Base-by-base conservation (phyloP, 2,329 filamentous ascomycete genomes). In the Exutisphaerella laricina region DNA sequence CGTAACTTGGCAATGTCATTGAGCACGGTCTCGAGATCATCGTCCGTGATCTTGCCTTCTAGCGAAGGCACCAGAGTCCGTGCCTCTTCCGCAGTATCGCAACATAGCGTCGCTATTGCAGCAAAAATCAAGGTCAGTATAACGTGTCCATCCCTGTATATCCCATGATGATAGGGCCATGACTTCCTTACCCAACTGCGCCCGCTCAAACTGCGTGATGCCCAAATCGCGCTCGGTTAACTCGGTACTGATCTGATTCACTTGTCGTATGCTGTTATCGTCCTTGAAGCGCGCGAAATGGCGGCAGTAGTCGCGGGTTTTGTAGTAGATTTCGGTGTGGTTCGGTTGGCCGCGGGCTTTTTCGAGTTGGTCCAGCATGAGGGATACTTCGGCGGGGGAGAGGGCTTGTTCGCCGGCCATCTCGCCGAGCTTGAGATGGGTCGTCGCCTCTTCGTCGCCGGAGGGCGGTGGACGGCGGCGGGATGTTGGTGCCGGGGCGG, bases 221-320 rank as follows among this genome's bases (percentile, higher is more conserved):
- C 46, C 45, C 31, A 48, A 36, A 5, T 48, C 52, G 29, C 47
- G 32, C 31, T 45, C 45, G 26, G 57, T 85, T 56, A 98, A 72
- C 63, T 88, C 80, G 18, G 45, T 53, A 20, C 50, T 55, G 39
- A 58, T 58, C 32, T 51, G 52, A 38, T 59, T 76, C 57, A 96
- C 72, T 46, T 87, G 80, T 68, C 94, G 88, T 22, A 97, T 88
- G n/a, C 88, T 86, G 69, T 95, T 86, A 61, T 95, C 85, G 55
- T 92, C 82, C 70, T 95, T 94, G 77, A 97, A 97, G 25, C 92
- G 85, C 13, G 89, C 85, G 68, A 98, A 98, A 50, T 88, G 82
- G 58, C 95, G 88, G 41, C 97, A 80, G 68, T 97, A 97, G 61
- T 89, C 87, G 54, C 88, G 77, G 18, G 88, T 61, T 43, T 59